These are phyloP conservation scores for Penicillium ucsense DNA, from an alignment of 495 filamentous ascomycete species.

Conservation along the genomic window DNA sequence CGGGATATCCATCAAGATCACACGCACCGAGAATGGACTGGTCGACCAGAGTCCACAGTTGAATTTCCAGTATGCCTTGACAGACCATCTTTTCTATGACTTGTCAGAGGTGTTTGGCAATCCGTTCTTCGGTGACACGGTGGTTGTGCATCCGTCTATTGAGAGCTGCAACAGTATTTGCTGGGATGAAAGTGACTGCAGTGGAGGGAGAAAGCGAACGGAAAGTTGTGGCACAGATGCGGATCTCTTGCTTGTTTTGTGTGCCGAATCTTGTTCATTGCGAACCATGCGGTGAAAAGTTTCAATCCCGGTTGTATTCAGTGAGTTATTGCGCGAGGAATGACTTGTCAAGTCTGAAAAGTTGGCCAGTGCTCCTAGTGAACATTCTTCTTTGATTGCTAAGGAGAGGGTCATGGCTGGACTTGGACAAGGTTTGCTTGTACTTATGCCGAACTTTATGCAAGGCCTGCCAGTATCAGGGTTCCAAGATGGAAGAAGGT, in stretches of 20 bases:
- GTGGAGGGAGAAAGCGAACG: slow-evolving; percentile 40
- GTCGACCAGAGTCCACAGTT: slow-evolving; percentile 44
- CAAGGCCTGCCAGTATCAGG: too few relatives aligned
- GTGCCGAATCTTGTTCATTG: slow-evolving; percentile 18
- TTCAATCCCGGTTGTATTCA: not conserved
- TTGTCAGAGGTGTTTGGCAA: slow-evolving; percentile 47
- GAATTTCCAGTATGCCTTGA: slow-evolving; percentile 45
- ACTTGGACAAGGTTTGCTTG: too few relatives aligned
- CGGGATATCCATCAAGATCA: slow-evolving; percentile 48
- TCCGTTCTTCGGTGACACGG: slow-evolving; percentile 37
- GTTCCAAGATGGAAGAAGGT: too few relatives aligned
- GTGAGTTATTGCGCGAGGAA: not conserved
- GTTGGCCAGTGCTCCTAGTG: too few relatives aligned
- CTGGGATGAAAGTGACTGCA: slow-evolving; percentile 40
- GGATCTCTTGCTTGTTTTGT: slow-evolving; percentile 25
- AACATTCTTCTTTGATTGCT: too few relatives aligned
- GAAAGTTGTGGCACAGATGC: slow-evolving; percentile 31
- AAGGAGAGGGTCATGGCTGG: too few relatives aligned
- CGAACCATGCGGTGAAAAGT: too few relatives aligned
- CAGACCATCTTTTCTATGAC: slow-evolving; percentile 46
- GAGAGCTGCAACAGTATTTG: slow-evolving; percentile 35
- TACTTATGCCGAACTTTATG: too few relatives aligned
- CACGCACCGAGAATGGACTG: slow-evolving; percentile 37
- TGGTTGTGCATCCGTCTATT: slow-evolving; percentile 31
- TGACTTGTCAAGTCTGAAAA: too few relatives aligned